Evolutionary conservation across 495 filamentous ascomycete genomes (phyloP).

Genomic region (Chaetomium tenue): DNA sequence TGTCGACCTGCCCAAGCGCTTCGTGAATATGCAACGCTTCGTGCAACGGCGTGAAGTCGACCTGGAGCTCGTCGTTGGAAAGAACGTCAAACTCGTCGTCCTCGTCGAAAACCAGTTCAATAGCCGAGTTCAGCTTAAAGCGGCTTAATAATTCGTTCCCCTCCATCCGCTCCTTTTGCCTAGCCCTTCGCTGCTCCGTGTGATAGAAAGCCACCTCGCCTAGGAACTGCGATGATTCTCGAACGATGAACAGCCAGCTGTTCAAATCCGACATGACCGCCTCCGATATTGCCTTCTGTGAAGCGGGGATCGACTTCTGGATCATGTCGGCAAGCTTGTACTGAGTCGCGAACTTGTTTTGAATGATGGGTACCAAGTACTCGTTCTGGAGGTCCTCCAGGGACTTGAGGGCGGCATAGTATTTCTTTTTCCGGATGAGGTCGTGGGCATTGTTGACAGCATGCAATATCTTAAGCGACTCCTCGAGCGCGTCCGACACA

Average conservation of each 20-base stretch:
- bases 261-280: constrained; percentile 97
- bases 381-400: constrained; percentile 96
- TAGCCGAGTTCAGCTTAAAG: constrained; percentile 93
- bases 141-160: constrained; percentile 65
- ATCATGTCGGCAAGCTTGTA: constrained; percentile 97
- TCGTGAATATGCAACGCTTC: constrained; percentile 97
- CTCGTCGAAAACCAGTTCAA: constrained; percentile 93
- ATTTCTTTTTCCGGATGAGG: constrained; percentile 82
- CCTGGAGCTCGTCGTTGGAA: constrained; percentile 88
- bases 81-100: constrained; percentile 91
- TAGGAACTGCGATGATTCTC: constrained; percentile 91
- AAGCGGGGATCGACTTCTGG: constrained; percentile 88
- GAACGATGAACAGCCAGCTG: constrained; percentile 94
- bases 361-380: constrained; percentile 63
- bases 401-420: constrained; percentile 90
- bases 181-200: constrained; percentile 78
- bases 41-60: constrained; percentile 92
- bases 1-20: constrained; percentile 86
- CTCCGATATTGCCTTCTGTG: constrained; percentile 88
- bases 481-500: constrained; percentile 80
- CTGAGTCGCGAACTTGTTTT: constrained; percentile 78
- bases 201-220: constrained; percentile 97
- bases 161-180: constrained; percentile 78
- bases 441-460: constrained; percentile 95
- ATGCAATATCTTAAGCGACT: constrained; percentile 87